Evolutionary conservation across 2,329 filamentous ascomycete genomes (phyloP).

Genomic region (Fusarium sp.): DNA sequence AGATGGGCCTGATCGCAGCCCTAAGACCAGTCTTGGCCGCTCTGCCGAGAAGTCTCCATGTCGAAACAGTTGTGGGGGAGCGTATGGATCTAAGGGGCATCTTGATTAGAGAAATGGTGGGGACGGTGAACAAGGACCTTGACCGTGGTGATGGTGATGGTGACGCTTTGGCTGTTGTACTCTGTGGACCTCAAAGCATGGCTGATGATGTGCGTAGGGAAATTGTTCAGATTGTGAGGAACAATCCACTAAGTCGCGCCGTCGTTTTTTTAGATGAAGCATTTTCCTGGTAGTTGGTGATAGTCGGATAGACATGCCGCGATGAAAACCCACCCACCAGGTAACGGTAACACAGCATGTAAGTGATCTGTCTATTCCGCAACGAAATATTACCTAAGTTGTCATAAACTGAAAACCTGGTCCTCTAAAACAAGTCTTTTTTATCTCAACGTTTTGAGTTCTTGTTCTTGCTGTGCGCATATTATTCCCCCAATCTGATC

Average conservation of each 20-base stretch:
- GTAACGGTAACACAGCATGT: neutral
- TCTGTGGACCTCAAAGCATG: slow-evolving; percentile 51
- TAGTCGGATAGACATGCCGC: neutral
- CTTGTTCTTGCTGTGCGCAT: neutral
- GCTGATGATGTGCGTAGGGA: slow-evolving; percentile 44
- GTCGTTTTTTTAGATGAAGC: slow-evolving; percentile 48
- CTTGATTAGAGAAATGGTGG: slow-evolving; percentile 38
- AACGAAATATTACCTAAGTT: neutral
- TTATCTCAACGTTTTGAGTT: neutral
- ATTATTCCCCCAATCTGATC: neutral
- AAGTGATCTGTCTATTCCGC: neutral
- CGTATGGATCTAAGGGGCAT: slow-evolving; percentile 44
- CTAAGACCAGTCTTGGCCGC: slow-evolving; percentile 28
- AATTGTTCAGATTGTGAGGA: slow-evolving; percentile 42
- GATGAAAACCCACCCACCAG: neutral
- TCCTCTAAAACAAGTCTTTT: neutral
- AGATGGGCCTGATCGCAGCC: slow-evolving; percentile 32
- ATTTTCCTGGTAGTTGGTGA: slow-evolving; percentile 45
- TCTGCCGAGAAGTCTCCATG: slow-evolving; percentile 34
- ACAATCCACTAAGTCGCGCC: slow-evolving; percentile 27
- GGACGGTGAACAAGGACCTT: slow-evolving; percentile 27
- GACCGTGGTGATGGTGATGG: slow-evolving; percentile 4
- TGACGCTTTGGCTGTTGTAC: slow-evolving; percentile 42
- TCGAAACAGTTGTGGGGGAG: slow-evolving; percentile 40
- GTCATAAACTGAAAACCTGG: neutral